Base-by-base conservation (phyloP, 2,329 filamentous ascomycete genomes). In the Nothomitra cinnamomea region DNA sequence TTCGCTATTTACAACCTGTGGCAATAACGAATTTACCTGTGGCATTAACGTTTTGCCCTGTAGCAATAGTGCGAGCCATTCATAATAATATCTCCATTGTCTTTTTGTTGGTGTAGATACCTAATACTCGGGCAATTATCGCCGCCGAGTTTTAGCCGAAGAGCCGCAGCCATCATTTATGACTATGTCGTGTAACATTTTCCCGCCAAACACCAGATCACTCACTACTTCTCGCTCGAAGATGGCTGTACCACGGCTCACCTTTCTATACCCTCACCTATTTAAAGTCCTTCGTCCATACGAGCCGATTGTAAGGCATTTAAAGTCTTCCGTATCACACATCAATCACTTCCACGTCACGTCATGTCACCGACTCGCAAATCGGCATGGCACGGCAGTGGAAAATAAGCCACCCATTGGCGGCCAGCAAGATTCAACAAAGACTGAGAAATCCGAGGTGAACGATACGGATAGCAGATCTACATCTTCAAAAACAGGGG, bases 211-310 rank as follows among this genome's bases (percentile, higher is more conserved):
- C 24, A 17, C 45, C 12, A 35, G 22, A 21, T 13, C 21, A n/a
- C 2, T 15, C 17, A 45, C 41, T 35, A 50, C 51, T 45, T 25
- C n/a, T 4, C 19, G n/a, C 47, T 4, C 48, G 52, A 64, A 61
- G 57, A 86, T 86, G 79, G 73, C 80, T 57, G 72, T 76, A 22
- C 69, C 72, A 56, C 74, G 82, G 61, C 70, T 86, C 56, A 77
- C 78, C 15, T 85, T 85, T 61, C 70, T 86, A 17, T 85, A 84
- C 59, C 81, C 83, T 47, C 78, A 80, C 59, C 66, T 85, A 53
- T 77, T 82, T 65, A 78, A 80, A 53, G 70, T 73, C 15, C 64
- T 73, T 58, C 71, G 73, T 62, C 66, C 66, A 63, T 78, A 66
- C 63, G 70, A 67, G 63, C 70, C 65, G 41, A 68, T 58, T 28